Percentiles rank a stretch among this genome's conserved stretches.
phyloP scores from a whole-genome alignment of 164 flowering plant genomes.

The Malania oleifera region DNA sequence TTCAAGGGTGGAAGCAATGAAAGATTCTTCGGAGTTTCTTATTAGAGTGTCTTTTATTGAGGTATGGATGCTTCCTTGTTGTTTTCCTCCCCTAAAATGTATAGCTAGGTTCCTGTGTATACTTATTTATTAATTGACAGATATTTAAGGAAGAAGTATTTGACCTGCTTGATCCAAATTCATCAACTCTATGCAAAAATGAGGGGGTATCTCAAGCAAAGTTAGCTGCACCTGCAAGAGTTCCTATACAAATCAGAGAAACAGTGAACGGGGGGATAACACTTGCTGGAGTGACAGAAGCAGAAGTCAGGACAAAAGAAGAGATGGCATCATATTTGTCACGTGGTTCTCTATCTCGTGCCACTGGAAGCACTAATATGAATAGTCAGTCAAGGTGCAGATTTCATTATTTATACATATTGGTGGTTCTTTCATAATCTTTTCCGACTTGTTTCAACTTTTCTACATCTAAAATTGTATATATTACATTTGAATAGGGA shows the following conservation, averaged over 20 bases:
- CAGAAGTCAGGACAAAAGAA: constrained; percentile 76
- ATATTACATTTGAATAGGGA: no score
- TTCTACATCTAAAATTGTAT: no score
- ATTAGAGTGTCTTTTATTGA: constrained; percentile 92
- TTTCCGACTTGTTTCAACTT: no score
- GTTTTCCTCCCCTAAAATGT: background rate
- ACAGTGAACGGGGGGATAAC: constrained; percentile 85
- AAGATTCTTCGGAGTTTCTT: constrained; percentile 55
- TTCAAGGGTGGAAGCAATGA: constrained; percentile 42
- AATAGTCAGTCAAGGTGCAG: constrained; percentile 89
- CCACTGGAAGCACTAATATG: constrained; percentile 98
- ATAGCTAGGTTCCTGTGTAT: background rate
- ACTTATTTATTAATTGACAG: constrained; percentile 28
- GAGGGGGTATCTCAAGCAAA: constrained; percentile 41
- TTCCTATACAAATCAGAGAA: constrained; percentile 93
- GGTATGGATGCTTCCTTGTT: constrained; percentile 32
- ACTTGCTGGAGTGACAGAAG: constrained; percentile 89
- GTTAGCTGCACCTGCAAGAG: constrained; percentile 49
- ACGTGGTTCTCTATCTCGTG: constrained; percentile 81
- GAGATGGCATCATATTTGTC: constrained; percentile 82
- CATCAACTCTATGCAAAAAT: constrained; percentile 23
- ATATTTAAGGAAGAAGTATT: constrained; percentile 96
- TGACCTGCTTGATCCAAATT: constrained; percentile 66
- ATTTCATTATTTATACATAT: background rate
- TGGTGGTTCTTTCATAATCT: no score